Conservation (phyloP, 768 basidiomycete genomes). For the Hericium erinaceus region DNA sequence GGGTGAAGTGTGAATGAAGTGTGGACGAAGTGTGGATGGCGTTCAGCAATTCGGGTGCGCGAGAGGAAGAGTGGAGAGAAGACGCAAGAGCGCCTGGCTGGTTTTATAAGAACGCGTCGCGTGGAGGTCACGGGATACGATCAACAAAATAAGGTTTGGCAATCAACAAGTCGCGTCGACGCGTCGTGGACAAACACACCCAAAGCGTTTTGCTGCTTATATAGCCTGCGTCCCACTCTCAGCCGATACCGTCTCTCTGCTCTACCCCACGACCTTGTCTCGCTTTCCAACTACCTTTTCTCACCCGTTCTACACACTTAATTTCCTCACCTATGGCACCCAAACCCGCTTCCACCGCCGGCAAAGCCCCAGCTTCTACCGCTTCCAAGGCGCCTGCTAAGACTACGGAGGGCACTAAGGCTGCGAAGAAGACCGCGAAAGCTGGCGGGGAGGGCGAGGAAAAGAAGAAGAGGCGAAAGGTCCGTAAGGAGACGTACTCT, state of each 20-base stretch:
- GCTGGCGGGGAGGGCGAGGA: conserved; percentile 43
- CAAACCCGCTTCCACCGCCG: conserved; percentile 78
- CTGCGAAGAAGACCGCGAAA: conserved; percentile 49
- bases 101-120: conserved; percentile 22
- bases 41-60: conserved; percentile 1
- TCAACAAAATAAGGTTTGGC: conserved; percentile 24
- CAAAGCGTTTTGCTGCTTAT: conserved; percentile 14
- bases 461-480: conserved; percentile 86
- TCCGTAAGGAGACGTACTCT: conserved; percentile 86
- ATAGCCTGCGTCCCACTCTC: conserved; percentile 5
- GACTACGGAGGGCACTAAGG: conserved; percentile 38
- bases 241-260: conserved; percentile 6
- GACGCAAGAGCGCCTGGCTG: background rate
- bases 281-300: conserved; percentile 5
- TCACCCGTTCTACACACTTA: conserved; percentile 52
- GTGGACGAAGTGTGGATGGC: conserved; percentile 3
- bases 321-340: conserved; percentile 39
- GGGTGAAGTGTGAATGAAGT: conserved; percentile 2
- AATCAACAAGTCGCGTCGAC: conserved; percentile 26
- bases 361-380: conserved; percentile 64
- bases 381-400: conserved; percentile 56
- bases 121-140: background rate
- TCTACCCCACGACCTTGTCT: conserved; percentile 7
- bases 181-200: conserved; percentile 22
- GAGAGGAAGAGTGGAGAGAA: background rate